A percentile compares a stretch with the other conserved stretches of the same genome.
These are phyloP conservation scores for Aureobasidium sp. DNA, from an alignment of 2,329 filamentous ascomycete species.

Conservation along the genomic window DNA sequence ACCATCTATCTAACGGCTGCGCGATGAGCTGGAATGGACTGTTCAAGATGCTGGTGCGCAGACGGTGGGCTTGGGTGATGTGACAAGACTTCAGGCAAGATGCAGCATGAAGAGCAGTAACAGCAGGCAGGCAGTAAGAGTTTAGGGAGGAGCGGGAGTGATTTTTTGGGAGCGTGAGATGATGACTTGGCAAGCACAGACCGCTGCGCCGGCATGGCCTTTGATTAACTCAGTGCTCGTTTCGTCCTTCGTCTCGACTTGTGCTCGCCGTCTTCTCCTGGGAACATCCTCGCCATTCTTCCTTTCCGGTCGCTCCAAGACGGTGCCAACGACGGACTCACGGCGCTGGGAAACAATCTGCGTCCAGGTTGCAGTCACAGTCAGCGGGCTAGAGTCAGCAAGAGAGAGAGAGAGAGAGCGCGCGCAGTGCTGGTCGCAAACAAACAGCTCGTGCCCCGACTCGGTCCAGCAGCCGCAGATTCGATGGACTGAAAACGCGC, in stretches of 20 bases:
- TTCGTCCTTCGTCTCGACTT: slow-evolving; percentile 4
- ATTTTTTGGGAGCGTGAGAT: neutral
- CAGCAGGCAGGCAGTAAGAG: neutral
- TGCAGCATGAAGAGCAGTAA: neutral
- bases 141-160: neutral
- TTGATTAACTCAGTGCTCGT: slow-evolving; percentile 6
- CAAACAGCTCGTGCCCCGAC: neutral
- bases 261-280: neutral
- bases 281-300: neutral
- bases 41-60: neutral
- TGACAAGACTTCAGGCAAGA: neutral
- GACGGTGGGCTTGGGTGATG: neutral
- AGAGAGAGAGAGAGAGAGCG: neutral
- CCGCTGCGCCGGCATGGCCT: neutral
- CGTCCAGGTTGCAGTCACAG: neutral
- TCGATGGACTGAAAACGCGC: neutral
- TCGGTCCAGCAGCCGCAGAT: neutral
- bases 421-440: neutral
- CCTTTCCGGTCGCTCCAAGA: neutral
- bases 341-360: neutral
- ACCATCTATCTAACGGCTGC: neutral
- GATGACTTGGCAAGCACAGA: neutral
- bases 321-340: neutral
- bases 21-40: neutral
- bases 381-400: neutral